phyloP scores from a whole-genome alignment of 495 filamentous ascomycete species.

The Clohesyomyces aquaticus region DNA sequence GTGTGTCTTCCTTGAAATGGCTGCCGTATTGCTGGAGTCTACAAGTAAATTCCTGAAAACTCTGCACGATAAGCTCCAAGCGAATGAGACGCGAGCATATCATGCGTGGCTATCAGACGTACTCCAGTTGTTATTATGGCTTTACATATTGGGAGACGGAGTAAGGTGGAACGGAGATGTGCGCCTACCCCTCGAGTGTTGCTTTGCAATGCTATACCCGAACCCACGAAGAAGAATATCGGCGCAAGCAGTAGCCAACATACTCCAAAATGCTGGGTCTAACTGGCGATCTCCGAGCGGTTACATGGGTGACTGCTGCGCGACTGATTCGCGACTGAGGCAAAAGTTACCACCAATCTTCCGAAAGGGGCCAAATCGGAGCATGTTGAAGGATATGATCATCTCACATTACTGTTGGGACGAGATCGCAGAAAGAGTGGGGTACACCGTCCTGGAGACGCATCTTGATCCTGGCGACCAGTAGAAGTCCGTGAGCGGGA shows the following conservation, averaged over 20 bases:
- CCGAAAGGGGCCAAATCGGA: neutral
- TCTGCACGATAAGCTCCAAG: neutral
- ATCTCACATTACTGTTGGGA: neutral
- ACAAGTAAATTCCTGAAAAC: neutral
- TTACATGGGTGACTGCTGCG: neutral
- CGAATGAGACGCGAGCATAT: neutral
- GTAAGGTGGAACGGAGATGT: no score
- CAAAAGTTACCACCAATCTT: neutral
- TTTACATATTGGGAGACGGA: no score
- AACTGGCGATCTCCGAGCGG: neutral
- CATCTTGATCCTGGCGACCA: neutral
- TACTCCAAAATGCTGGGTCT: neutral
- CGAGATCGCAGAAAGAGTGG: neutral
- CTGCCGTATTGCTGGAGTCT: neutral
- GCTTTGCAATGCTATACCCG: conserved; percentile 6
- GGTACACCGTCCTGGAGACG: neutral
- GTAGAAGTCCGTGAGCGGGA: no score
- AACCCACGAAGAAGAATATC: neutral
- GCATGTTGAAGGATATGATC: no score
- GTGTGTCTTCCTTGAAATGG: conserved; percentile 10
- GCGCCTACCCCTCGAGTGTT: neutral
- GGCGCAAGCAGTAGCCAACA: neutral
- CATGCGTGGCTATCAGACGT: neutral
- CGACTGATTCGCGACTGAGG: neutral
- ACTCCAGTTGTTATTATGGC: neutral